These are phyloP conservation scores for Lippia alba DNA, from an alignment of 305 asterid genomes.

Conservation along the genomic window DNA sequence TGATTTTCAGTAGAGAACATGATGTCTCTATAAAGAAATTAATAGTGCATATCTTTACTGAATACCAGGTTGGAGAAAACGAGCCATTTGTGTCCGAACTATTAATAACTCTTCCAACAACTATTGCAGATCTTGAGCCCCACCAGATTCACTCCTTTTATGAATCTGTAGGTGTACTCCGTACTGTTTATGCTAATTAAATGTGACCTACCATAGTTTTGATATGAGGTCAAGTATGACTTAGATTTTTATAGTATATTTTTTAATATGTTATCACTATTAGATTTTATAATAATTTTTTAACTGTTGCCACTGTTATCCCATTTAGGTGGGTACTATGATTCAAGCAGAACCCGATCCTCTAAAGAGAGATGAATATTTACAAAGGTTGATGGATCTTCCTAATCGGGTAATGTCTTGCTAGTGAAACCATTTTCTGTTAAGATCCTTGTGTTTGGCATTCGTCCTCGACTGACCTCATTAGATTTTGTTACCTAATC, in stretches of 20 bases:
- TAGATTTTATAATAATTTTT: no score
- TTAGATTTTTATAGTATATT: no score
- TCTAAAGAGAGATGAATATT: conserved; percentile 83
- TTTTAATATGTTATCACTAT: no score
- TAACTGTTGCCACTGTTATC: conserved; percentile 20
- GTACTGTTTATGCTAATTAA: not conserved
- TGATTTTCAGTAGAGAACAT: conserved; percentile 11
- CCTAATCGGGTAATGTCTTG: conserved; percentile 78
- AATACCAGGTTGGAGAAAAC: conserved; percentile 85
- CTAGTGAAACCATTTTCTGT: not conserved
- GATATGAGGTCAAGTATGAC: not conserved
- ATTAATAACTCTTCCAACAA: conserved; percentile 79
- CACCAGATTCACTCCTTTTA: conserved; percentile 97
- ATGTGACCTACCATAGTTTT: no score
- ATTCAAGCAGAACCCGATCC: conserved; percentile 96
- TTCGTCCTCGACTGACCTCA: no score
- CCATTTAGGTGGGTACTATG: conserved; percentile 85
- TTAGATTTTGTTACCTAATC: no score
- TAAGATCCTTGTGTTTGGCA: not conserved
- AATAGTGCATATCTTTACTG: conserved; percentile 23
- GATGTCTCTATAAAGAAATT: conserved; percentile 23
- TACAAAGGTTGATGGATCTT: conserved; percentile 90
- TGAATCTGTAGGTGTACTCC: conserved; percentile 77
- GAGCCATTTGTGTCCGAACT: conserved; percentile 98
- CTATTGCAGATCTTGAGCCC: conserved; percentile 92